Evolutionary conservation across 2,329 filamentous ascomycete genomes (phyloP).

Genomic region (Pyrenochaeta sp.): DNA sequence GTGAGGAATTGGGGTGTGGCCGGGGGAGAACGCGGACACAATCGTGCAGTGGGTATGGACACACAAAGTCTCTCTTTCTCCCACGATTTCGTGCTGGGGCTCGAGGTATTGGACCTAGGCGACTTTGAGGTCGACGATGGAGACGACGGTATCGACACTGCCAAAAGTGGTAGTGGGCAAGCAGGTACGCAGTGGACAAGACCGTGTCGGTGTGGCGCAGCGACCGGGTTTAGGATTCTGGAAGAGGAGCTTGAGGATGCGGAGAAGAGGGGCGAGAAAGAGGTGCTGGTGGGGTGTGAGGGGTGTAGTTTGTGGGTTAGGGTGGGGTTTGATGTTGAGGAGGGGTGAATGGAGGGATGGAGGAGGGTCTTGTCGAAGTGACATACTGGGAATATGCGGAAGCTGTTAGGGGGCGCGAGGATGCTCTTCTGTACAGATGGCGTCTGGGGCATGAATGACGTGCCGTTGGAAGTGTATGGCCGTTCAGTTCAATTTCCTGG

Average conservation of each 20-base stretch:
- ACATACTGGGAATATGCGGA: too few relatives aligned
- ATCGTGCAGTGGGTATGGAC: too few relatives aligned
- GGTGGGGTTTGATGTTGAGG: constrained; percentile 64
- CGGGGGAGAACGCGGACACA: background rate
- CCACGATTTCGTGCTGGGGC: constrained; percentile 52
- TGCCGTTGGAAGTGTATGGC: too few relatives aligned
- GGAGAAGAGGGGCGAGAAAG: constrained; percentile 60
- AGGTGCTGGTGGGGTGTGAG: constrained; percentile 66
- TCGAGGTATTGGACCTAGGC: constrained; percentile 66
- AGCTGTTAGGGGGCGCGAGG: too few relatives aligned
- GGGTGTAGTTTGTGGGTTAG: constrained; percentile 71
- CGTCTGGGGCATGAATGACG: too few relatives aligned
- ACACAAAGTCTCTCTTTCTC: too few relatives aligned
- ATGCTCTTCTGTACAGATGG: too few relatives aligned
- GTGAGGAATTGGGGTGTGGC: constrained; percentile 6
- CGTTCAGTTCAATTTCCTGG: too few relatives aligned
- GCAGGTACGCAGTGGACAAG: constrained; percentile 65
- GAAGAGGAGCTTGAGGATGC: constrained; percentile 63
- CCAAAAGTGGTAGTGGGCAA: too few relatives aligned
- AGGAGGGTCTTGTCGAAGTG: background rate
- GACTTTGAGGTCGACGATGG: constrained; percentile 46
- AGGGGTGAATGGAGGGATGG: constrained; percentile 24
- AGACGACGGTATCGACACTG: constrained; percentile 13
- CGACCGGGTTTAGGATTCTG: constrained; percentile 61
- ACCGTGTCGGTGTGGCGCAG: constrained; percentile 66